A percentile compares a stretch with the other conserved stretches of the same genome.
These are phyloP conservation scores for Botrytis porri DNA, from an alignment of 2,329 filamentous ascomycete genomes.

Conservation along the genomic window DNA sequence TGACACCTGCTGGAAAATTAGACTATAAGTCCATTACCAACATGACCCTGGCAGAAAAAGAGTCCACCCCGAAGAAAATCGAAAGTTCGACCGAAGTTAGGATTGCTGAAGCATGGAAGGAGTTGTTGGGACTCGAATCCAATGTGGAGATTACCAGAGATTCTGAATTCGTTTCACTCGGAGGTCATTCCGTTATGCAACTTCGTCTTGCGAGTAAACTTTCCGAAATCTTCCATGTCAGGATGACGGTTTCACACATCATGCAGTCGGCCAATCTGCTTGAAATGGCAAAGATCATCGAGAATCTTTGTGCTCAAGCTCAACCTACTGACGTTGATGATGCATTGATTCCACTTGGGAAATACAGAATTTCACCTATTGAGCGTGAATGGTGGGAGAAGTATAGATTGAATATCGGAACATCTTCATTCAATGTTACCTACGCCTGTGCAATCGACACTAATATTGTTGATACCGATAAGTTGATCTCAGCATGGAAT, in stretches of 20 bases:
- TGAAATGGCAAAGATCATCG: slow-evolving; percentile 10
- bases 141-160: slow-evolving; percentile 21
- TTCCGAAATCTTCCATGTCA: slow-evolving; percentile 19
- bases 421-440: slow-evolving; percentile 35
- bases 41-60: not conserved
- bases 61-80: not conserved
- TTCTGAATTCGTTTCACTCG: slow-evolving; percentile 34
- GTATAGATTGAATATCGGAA: slow-evolving; percentile 17
- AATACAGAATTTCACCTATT: slow-evolving; percentile 18
- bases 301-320: not conserved
- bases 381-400: slow-evolving; percentile 21
- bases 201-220: slow-evolving; percentile 26
- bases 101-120: slow-evolving; percentile 21
- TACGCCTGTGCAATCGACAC: slow-evolving; percentile 23
- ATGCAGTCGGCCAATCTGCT: slow-evolving; percentile 19
- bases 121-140: slow-evolving; percentile 22
- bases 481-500: slow-evolving; percentile 31
- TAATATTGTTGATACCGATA: slow-evolving; percentile 22
- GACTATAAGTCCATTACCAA: slow-evolving; percentile 37
- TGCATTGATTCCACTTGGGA: not conserved
- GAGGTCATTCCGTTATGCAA: slow-evolving; percentile 35
- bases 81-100: slow-evolving; percentile 6
- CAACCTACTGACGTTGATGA: not conserved
- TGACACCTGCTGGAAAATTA: slow-evolving; percentile 37
- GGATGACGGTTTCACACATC: slow-evolving; percentile 27